Evolutionary conservation across 176 grass and related monocot species (phyloP).

Genomic region (Neostapfia colusana): DNA sequence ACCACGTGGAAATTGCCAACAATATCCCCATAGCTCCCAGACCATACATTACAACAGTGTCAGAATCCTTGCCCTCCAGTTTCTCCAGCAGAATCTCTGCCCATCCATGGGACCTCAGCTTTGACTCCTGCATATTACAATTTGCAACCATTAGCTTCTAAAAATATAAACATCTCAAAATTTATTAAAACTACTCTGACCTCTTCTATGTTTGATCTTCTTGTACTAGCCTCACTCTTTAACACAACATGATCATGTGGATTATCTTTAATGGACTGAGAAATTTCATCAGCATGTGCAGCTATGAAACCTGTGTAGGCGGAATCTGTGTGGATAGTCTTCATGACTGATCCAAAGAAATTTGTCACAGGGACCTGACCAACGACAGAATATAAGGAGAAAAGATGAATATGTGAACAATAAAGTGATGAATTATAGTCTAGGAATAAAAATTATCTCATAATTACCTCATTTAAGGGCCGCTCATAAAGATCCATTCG

Average conservation of each 20-base stretch:
- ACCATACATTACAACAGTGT: slow-evolving; percentile 69
- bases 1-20: slow-evolving; percentile 73
- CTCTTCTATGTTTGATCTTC: slow-evolving; percentile 46
- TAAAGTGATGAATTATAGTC: slow-evolving; percentile 9
- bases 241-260: slow-evolving; percentile 31
- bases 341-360: slow-evolving; percentile 99
- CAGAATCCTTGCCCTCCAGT: slow-evolving; percentile 58
- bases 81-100: slow-evolving; percentile 54
- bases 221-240: slow-evolving; percentile 46
- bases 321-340: slow-evolving; percentile 82
- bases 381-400: slow-evolving; percentile 26
- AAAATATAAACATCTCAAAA: slow-evolving; percentile 25
- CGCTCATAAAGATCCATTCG: slow-evolving; percentile 87
- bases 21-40: slow-evolving; percentile 74
- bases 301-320: slow-evolving; percentile 65
- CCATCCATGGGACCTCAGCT: slow-evolving; percentile 58
- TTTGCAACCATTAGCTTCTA: slow-evolving; percentile 45
- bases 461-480: slow-evolving; percentile 63
- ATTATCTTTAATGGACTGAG: slow-evolving; percentile 23
- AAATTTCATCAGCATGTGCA: slow-evolving; percentile 36
- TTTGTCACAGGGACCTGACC: slow-evolving; percentile 89
- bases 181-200: slow-evolving; percentile 44
- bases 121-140: slow-evolving; percentile 55
- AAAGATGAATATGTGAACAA: slow-evolving; percentile 19
- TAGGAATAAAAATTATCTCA: slow-evolving; percentile 31